Evolutionary conservation across 1,284 basidiomycete species (phyloP), one percentile per base, ranked within the genome.

Genomic region (Irpex sp.): DNA sequence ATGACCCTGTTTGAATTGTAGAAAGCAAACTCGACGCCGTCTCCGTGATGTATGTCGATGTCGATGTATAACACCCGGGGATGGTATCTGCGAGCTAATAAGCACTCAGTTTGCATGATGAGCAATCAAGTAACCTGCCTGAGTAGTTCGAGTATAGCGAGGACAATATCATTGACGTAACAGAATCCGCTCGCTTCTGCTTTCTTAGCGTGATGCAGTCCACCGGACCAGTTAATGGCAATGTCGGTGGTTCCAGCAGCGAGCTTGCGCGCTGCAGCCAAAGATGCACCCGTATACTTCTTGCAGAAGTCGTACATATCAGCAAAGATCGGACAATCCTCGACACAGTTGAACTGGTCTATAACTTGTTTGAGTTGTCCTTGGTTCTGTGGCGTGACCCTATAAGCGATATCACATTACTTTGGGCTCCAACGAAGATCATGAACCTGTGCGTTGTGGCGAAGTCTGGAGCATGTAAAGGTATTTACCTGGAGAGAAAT

Each of bases 1-100:
- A 98, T 92, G 63, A 99, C 97, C 21, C 97, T 90, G 71, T 99
- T 97, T 43, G 95, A 94, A 69, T 96, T 92, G 77, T 98, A 99
- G 76, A 99, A 99, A 0, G 97, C 97, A 67, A 96, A 91, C 74
- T 98, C 96, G 5, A 98, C 95, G 31, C 95, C 96, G 70, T 98
- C 96, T 19, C 96, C 95, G 71, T 98, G 95, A 74, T 98, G 95
- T 63, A 98, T 97, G 72, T 98, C 95, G 66, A 98, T 98, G 76
- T 98, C 95, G 68, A 98, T 94, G 74, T 98, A 97, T 5, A 98
- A 81, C 4, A 98, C 95, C 33, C 96, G 88, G 7, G 95, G 91
- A 69, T 95, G 90, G 72, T 90, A 89, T 71, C 94, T 96, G 63
- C 8, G 59, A 11, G 26, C 7, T 19, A 11, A 7, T 55, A 9